phyloP scores from a whole-genome alignment of 208 protist species.

The Trypanosoma theileri region DNA sequence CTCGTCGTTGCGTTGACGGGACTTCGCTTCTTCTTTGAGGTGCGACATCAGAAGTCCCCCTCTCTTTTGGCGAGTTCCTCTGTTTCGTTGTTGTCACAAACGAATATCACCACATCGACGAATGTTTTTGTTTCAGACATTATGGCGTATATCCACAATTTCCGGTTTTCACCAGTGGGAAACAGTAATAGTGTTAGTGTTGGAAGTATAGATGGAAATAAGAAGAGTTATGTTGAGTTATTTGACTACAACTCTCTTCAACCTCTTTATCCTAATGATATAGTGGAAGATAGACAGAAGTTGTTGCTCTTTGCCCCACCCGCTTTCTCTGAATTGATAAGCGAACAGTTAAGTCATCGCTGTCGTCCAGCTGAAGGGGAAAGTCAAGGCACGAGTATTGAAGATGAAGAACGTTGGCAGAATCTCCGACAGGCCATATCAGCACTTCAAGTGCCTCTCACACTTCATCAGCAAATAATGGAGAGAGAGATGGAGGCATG shows the following conservation, averaged over 20 bases:
- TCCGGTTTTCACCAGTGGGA: neutral
- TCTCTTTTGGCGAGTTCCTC: slow-evolving; percentile 14
- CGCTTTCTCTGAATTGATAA: slow-evolving; percentile 8
- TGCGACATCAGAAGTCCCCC: slow-evolving; percentile 11
- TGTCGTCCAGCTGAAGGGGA: neutral
- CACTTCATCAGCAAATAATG: slow-evolving; percentile 26
- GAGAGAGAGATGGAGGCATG: slow-evolving; percentile 22
- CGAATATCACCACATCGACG: neutral
- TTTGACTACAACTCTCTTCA: slow-evolving; percentile 26
- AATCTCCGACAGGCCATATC: slow-evolving; percentile 22
- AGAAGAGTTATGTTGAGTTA: slow-evolving; percentile 20
- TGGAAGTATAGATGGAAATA: neutral
- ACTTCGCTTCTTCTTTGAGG: slow-evolving; percentile 14
- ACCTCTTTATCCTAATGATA: slow-evolving; percentile 21
- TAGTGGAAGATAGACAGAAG: slow-evolving; percentile 22
- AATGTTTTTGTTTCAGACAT: slow-evolving; percentile 31
- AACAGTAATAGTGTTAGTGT: neutral
- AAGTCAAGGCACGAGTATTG: neutral
- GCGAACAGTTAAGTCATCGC: slow-evolving; percentile 4
- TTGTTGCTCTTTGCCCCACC: slow-evolving; percentile 22
- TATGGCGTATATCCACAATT: slow-evolving; percentile 14
- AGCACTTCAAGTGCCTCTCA: slow-evolving; percentile 15
- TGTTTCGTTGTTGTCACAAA: slow-evolving; percentile 5
- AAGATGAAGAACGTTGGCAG: slow-evolving; percentile 27
- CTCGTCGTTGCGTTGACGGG: slow-evolving; percentile 25